Percentiles rank a stretch among this genome's conserved stretches.
These are phyloP conservation scores for Chalaropsis ovoidea DNA, from an alignment of 2,329 filamentous ascomycete species.

Conservation along the genomic window DNA sequence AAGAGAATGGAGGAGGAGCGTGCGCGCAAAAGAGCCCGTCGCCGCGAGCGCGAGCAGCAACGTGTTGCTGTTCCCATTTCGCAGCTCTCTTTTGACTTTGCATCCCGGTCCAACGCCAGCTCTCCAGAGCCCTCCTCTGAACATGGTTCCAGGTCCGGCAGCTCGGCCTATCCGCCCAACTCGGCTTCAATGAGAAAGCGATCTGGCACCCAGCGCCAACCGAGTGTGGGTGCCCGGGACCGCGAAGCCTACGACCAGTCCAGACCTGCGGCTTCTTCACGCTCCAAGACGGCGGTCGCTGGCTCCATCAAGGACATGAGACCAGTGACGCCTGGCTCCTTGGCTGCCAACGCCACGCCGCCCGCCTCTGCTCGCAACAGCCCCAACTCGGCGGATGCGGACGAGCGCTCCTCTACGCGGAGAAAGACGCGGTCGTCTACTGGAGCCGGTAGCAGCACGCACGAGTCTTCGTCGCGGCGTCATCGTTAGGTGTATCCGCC, in stretches of 20 bases:
- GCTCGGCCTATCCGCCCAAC: slow-evolving; percentile 21
- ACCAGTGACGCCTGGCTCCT: slow-evolving; percentile 19
- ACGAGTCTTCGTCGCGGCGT: slow-evolving; percentile 22
- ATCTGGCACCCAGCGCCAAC: slow-evolving; percentile 11
- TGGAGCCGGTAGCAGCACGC: not conserved
- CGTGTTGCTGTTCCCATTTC: slow-evolving; percentile 46
- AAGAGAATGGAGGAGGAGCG: slow-evolving; percentile 47
- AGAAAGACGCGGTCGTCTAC: slow-evolving; percentile 17
- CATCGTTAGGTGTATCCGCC: slow-evolving; percentile 22
- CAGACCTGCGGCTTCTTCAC: slow-evolving; percentile 12
- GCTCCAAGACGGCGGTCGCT: slow-evolving; percentile 17
- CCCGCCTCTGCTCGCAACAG: slow-evolving; percentile 17
- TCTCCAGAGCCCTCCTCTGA: slow-evolving; percentile 22
- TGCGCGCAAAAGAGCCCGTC: slow-evolving; percentile 29
- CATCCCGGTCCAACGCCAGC: slow-evolving; percentile 11
- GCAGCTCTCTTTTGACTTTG: slow-evolving; percentile 33
- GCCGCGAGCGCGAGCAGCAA: slow-evolving; percentile 34
- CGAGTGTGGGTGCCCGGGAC: slow-evolving; percentile 23
- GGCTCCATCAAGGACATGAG: slow-evolving; percentile 10
- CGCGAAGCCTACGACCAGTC: slow-evolving; percentile 18
- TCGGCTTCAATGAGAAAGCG: slow-evolving; percentile 21
- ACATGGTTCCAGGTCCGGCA: slow-evolving; percentile 6
- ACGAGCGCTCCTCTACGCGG: slow-evolving; percentile 14
- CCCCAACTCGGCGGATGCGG: slow-evolving; percentile 19
- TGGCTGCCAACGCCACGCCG: slow-evolving; percentile 19